A percentile compares a stretch with the other conserved stretches of the same genome.
These are phyloP conservation scores for Antrodiella citrinella DNA, from an alignment of 768 basidiomycete species.

Conservation along the genomic window DNA sequence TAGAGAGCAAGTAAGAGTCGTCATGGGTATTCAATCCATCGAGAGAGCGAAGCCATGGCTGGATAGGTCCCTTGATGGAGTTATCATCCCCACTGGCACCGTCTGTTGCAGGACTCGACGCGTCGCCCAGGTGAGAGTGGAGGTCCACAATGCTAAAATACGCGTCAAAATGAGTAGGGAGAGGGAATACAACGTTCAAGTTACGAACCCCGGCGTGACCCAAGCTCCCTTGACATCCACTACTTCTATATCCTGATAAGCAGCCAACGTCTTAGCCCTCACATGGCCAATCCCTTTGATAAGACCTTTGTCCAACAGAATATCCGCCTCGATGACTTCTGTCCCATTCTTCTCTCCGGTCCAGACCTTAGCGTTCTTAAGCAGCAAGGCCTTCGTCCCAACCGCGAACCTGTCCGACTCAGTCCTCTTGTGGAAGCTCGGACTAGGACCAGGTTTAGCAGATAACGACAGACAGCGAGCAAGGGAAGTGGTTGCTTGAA, in stretches of 20 bases:
- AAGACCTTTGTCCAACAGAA: slow-evolving; percentile 58
- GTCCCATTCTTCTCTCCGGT: slow-evolving; percentile 54
- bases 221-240: slow-evolving; percentile 59
- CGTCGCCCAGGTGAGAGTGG: slow-evolving; percentile 51
- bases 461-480: slow-evolving; percentile 29
- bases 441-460: slow-evolving; percentile 28
- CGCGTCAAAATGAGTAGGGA: neutral
- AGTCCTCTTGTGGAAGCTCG: slow-evolving; percentile 23
- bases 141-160: slow-evolving; percentile 39
- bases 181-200: no score
- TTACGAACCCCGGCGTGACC: slow-evolving; percentile 48
- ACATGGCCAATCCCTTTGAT: slow-evolving; percentile 44
- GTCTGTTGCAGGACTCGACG: slow-evolving; percentile 13
- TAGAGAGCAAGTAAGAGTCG: slow-evolving; percentile 38
- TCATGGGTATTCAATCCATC: slow-evolving; percentile 77
- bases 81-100: slow-evolving; percentile 45
- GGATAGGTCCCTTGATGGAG: slow-evolving; percentile 41
- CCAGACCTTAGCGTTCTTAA: slow-evolving; percentile 74
- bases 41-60: slow-evolving; percentile 60
- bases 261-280: slow-evolving; percentile 1
- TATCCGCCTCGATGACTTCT: slow-evolving; percentile 48
- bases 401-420: slow-evolving; percentile 47
- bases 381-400: slow-evolving; percentile 44
- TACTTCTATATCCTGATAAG: slow-evolving; percentile 18
- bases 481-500: slow-evolving; percentile 23